A percentile compares a stretch with the other conserved stretches of the same genome.
phyloP scores from a whole-genome alignment of 345 rosid species.

The Boechera retrofracta region DNA sequence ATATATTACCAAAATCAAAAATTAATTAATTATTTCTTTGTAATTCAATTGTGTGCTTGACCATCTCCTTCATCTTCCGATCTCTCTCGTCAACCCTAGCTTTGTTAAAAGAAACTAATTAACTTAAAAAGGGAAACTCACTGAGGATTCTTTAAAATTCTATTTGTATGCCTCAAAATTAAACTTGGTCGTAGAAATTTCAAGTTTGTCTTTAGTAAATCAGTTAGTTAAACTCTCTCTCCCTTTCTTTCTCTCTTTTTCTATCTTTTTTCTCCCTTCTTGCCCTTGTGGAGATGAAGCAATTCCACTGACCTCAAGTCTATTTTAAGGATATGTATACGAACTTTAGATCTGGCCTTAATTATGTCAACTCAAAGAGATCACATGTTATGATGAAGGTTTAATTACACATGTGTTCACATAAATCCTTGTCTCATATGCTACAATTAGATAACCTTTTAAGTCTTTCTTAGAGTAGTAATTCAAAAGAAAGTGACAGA shows the following conservation, averaged over 20 bases:
- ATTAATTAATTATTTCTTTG: neutral
- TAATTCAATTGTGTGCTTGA: conserved; percentile 27
- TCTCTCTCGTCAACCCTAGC: conserved; percentile 20
- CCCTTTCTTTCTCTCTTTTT: neutral
- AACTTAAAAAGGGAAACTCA: neutral
- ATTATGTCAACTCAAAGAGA: conserved; percentile 36
- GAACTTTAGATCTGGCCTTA: conserved; percentile 34
- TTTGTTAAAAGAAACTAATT: conserved; percentile 9
- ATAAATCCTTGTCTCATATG: conserved; percentile 12
- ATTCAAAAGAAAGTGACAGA: conserved; percentile 32
- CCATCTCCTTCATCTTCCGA: conserved; percentile 2
- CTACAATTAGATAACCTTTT: conserved; percentile 19
- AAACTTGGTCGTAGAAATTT: conserved; percentile 20
- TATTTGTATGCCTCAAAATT: conserved; percentile 12
- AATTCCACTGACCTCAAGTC: conserved; percentile 21
- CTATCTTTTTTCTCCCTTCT: neutral
- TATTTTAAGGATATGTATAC: conserved; percentile 5
- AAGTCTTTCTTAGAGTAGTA: conserved; percentile 23
- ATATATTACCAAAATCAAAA: neutral
- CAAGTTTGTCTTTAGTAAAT: neutral
- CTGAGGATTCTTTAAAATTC: conserved; percentile 5
- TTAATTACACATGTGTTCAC: conserved; percentile 12
- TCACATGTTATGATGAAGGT: conserved; percentile 8
- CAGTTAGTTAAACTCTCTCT: neutral
- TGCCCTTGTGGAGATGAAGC: conserved; percentile 12